Percentiles rank a stretch among this genome's conserved stretches.
phyloP scores from a whole-genome alignment of 768 basidiomycete genomes.

The Hirschioporus abietinus region DNA sequence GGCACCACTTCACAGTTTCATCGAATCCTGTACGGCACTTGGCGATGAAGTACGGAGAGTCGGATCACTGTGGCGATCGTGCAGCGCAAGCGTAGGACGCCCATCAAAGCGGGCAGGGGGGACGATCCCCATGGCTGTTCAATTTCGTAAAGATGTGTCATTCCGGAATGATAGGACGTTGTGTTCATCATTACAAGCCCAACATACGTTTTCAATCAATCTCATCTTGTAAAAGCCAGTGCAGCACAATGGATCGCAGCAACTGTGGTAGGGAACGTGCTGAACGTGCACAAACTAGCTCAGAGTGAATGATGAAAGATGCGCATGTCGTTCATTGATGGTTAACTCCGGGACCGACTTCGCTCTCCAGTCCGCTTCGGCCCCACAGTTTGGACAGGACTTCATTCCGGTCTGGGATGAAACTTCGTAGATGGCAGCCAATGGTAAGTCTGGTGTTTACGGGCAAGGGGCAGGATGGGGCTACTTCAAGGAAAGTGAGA shows the following conservation, averaged over 20 bases:
- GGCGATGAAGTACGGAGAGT: neutral
- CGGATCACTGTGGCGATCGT: neutral
- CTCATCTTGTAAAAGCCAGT: neutral
- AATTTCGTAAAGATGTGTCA: constrained; percentile 1
- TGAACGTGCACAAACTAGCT: neutral
- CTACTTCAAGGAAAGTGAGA: neutral
- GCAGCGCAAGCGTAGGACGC: neutral
- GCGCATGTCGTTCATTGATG: neutral
- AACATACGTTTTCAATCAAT: neutral
- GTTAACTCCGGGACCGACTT: neutral
- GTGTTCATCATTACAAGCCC: neutral
- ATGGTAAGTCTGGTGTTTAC: neutral
- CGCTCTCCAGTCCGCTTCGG: neutral
- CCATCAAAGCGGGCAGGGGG: neutral
- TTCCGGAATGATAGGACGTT: neutral
- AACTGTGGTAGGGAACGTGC: neutral
- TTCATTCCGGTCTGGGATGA: neutral
- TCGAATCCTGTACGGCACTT: neutral
- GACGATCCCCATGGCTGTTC: neutral
- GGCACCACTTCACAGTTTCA: neutral
- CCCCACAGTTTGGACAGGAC: neutral
- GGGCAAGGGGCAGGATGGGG: neutral
- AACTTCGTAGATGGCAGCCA: neutral
- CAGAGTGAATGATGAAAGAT: neutral
- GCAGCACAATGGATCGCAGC: neutral